Evolutionary conservation across 352 stramenopile species (phyloP), one percentile per base, ranked within the genome.

Genomic region (Globisporangium ultimum): DNA sequence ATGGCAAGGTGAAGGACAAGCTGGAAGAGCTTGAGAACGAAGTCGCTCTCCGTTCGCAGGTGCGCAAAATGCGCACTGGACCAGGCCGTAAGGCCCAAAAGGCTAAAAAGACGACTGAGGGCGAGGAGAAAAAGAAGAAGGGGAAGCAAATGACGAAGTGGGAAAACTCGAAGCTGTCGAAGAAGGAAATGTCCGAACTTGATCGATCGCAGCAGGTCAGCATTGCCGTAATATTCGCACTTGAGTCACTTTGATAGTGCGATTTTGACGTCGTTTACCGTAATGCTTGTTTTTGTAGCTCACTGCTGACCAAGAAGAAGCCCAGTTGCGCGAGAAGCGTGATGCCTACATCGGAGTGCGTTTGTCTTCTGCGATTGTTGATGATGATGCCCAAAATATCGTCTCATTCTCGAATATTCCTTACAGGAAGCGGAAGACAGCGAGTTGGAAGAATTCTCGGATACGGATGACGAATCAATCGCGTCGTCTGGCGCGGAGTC

Each of bases 81-180:
- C 80, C 79, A 22, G 69, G 70, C 24, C 66, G 66, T 34, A 93
- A 91, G 65, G 61, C 45, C 1, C 63, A 66, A 12, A 92, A 91
- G 60, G 77, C 78, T 21, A 83, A 78, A 28, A 67, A 78, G 57
- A 57, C 67, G 7, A 57, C 40, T 32, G 60, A 63, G 6, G 73
- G 78, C 46, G 68, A 76, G 8, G 64, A 70, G 21, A 74, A 80
- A 53, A 93, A 92, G 56, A 87, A 85, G 54, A 57, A 56, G 24
- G 71, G 62, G 28, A 94, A 94, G 69, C 80, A 88, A 55, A 94
- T 90, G 80, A 91, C 75, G 40, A 90, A 87, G 65, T 92, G 84
- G 82, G 87, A 96, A 32, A 71, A 93, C 60, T 81, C 78, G 21
- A 94, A 95, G 71, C 66, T 96, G 15, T 90, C 76, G 24, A 91